Conservation (phyloP, 2,329 filamentous ascomycete species). For the Sphaerulina vaccinii region DNA sequence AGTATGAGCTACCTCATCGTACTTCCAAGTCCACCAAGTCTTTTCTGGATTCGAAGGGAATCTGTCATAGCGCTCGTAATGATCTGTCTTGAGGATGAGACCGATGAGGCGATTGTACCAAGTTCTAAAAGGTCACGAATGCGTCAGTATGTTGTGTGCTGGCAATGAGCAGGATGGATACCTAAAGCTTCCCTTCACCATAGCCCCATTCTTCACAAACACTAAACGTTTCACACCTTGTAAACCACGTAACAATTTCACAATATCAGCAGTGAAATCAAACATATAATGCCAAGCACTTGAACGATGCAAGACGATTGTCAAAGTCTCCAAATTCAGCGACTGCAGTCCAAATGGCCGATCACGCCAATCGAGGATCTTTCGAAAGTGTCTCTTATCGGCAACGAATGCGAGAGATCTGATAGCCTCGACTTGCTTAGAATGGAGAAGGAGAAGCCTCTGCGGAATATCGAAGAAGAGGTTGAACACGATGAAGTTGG, state of each 20-base stretch:
- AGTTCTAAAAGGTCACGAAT: too few species aligned
- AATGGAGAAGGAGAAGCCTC: conserved; percentile 28
- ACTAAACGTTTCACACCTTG: conserved; percentile 36
- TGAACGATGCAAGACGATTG: conserved; percentile 35
- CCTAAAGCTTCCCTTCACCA: conserved; percentile 41
- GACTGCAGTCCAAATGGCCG: conserved; percentile 36
- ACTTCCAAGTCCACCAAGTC: conserved; percentile 44
- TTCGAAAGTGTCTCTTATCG: conserved; percentile 35
- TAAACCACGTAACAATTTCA: conserved; percentile 37
- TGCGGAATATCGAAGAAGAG: conserved; percentile 36
- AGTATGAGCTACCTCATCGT: conserved; percentile 31
- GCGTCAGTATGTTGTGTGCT: too few species aligned
- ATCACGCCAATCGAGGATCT: conserved; percentile 35
- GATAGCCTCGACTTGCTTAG: conserved; percentile 34
- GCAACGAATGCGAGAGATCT: conserved; percentile 36
- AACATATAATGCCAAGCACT: conserved; percentile 39
- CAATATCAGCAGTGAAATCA: conserved; percentile 37
- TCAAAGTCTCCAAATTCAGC: conserved; percentile 37
- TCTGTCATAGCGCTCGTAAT: conserved; percentile 41
- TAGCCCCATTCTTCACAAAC: conserved; percentile 38
- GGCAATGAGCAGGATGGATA: too few species aligned
- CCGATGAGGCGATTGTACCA: conserved; percentile 43
- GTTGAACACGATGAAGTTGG: conserved; percentile 39
- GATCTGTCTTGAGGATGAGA: conserved; percentile 43
- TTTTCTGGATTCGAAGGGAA: conserved; percentile 33